Percentiles rank a stretch among this genome's conserved stretches.
Conservation (phyloP, 345 rosid genomes). For the Kandelia obovata region DNA sequence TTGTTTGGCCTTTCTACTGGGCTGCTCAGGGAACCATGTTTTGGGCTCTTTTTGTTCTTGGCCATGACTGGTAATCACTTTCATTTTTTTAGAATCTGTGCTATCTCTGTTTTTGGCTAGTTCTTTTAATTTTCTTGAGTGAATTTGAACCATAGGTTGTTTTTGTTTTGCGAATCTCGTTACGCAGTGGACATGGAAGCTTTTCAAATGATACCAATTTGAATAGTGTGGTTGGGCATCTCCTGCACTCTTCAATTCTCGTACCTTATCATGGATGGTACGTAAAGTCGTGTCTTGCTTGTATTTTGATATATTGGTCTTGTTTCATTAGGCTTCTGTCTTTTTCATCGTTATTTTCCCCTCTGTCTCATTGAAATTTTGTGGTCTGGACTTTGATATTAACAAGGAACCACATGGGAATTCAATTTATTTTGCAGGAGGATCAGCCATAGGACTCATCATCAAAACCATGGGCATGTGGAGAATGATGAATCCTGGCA, state of each 20-base stretch:
- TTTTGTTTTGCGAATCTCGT: constrained; percentile 2
- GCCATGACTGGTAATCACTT: constrained; percentile 70
- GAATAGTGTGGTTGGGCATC: constrained; percentile 77
- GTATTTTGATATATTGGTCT: not conserved
- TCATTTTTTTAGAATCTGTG: not conserved
- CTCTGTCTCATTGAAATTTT: not conserved
- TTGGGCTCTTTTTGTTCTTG: constrained; percentile 94
- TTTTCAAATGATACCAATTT: constrained; percentile 63
- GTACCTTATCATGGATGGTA: constrained; percentile 96
- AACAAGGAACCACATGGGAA: not conserved
- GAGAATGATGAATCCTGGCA: constrained; percentile 95
- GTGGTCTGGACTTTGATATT: not conserved
- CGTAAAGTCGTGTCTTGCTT: constrained; percentile 13
- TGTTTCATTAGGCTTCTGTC: too few relatives aligned
- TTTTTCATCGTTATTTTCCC: not conserved
- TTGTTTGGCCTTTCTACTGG: constrained; percentile 93
- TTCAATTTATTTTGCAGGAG: constrained; percentile 45
- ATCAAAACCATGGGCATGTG: constrained; percentile 88
- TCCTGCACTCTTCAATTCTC: constrained; percentile 84
- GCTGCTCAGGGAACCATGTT: constrained; percentile 88
- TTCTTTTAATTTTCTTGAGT: not conserved
- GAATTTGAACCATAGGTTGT: not conserved
- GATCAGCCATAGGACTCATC: constrained; percentile 93
- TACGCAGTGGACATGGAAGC: constrained; percentile 84
- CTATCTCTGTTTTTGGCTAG: not conserved